phyloP scores from a whole-genome alignment of 2,329 filamentous ascomycete species.

The Dactylellina cionopaga region DNA sequence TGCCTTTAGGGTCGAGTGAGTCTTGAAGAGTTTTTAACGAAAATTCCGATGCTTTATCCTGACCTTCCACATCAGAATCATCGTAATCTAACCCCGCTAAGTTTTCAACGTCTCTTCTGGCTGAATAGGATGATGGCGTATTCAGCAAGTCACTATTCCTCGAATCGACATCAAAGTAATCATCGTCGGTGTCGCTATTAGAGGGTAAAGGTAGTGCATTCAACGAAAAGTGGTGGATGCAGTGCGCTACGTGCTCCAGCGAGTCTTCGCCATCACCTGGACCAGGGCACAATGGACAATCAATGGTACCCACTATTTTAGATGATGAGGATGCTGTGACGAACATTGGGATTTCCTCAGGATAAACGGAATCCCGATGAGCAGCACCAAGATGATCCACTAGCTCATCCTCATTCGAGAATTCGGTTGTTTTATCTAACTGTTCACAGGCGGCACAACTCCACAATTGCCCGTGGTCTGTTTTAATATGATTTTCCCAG shows the following conservation, averaged over 20 bases:
- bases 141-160: slow-evolving; percentile 18
- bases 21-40: neutral
- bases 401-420: slow-evolving; percentile 13
- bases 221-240: slow-evolving; percentile 41
- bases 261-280: slow-evolving; percentile 15
- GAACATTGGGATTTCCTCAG: slow-evolving; percentile 40
- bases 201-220: slow-evolving; percentile 25
- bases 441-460: slow-evolving; percentile 30
- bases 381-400: slow-evolving; percentile 2
- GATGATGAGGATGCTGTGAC: slow-evolving; percentile 31
- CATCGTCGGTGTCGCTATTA: neutral
- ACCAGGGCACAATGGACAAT: slow-evolving; percentile 25
- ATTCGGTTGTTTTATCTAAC: slow-evolving; percentile 8
- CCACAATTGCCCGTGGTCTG: slow-evolving; percentile 31
- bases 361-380: slow-evolving; percentile 15
- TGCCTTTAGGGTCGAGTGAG: neutral
- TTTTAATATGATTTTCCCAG: slow-evolving; percentile 45
- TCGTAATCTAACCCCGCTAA: slow-evolving; percentile 18
- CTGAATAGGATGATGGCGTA: slow-evolving; percentile 8
- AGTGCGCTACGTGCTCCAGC: slow-evolving; percentile 40
- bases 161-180: slow-evolving; percentile 35
- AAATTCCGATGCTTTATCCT: no score
- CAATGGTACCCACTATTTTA: slow-evolving; percentile 11
- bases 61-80: neutral
- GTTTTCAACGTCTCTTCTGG: slow-evolving; percentile 6